Conservation (phyloP, 257 asterid genomes). For the Fraxinus pennsylvanica region DNA sequence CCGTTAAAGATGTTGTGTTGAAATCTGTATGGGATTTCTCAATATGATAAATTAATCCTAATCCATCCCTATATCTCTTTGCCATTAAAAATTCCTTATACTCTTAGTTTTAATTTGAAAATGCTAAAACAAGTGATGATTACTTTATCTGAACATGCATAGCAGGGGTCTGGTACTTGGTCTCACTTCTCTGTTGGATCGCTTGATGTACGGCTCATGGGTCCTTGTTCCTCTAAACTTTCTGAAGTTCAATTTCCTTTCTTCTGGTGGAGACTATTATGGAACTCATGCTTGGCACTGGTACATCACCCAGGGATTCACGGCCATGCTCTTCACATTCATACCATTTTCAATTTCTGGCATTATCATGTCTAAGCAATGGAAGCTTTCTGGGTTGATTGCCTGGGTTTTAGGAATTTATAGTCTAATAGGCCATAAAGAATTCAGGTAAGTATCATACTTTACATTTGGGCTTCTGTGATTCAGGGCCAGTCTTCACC, state of each 20-base stretch:
- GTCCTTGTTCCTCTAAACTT: constrained; percentile 86
- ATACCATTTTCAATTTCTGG: constrained; percentile 80
- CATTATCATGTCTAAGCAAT: constrained; percentile 55
- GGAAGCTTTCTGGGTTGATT: constrained; percentile 76
- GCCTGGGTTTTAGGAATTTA: constrained; percentile 88
- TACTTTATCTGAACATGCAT: constrained; percentile 33
- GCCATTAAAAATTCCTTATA: neutral
- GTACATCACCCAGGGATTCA: constrained; percentile 97
- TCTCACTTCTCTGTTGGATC: constrained; percentile 69
- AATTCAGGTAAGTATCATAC: constrained; percentile 65
- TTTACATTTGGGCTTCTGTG: constrained; percentile 3
- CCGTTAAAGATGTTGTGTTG: neutral
- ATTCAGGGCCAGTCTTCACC: constrained; percentile 10
- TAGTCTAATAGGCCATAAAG: constrained; percentile 96
- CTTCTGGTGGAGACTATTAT: constrained; percentile 96
- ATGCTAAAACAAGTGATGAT: constrained; percentile 7
- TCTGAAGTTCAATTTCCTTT: constrained; percentile 82
- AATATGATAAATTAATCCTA: neutral
- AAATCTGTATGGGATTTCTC: neutral
- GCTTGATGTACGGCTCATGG: constrained; percentile 86
- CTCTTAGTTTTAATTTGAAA: constrained; percentile 1
- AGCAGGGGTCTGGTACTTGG: constrained; percentile 85
- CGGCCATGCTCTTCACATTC: constrained; percentile 81
- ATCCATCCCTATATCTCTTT: neutral
- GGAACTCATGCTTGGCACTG: constrained; percentile 99